Conservation (phyloP, 805 yeast genomes). For the Saccharomycopsis guyanensis region DNA sequence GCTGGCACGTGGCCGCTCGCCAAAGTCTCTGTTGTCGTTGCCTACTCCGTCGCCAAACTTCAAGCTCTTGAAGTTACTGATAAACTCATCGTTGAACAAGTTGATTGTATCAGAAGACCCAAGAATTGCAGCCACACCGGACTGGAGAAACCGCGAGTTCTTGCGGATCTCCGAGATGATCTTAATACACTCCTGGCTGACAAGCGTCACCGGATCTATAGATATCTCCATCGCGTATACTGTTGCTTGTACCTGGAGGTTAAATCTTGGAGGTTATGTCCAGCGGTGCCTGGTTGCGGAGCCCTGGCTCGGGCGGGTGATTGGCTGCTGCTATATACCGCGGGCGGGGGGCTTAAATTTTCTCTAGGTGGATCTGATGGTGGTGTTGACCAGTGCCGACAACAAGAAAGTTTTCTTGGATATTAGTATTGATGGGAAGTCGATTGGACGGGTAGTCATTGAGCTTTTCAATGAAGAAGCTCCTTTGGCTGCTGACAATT, state of each 20-base stretch:
- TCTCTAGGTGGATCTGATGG: slow-evolving; percentile 6
- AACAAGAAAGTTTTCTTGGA: slow-evolving; percentile 39
- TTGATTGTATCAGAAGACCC: slow-evolving; percentile 56
- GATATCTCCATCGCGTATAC: slow-evolving; percentile 26
- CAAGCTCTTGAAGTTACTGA: slow-evolving; percentile 29
- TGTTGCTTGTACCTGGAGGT: neutral
- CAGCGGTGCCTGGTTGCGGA: neutral
- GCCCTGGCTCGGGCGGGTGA: neutral
- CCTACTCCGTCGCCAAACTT: slow-evolving; percentile 5
- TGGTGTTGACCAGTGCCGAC: slow-evolving; percentile 6
- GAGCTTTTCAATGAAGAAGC: slow-evolving; percentile 44
- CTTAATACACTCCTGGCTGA: slow-evolving; percentile 81
- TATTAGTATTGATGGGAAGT: slow-evolving; percentile 35
- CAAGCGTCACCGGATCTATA: slow-evolving; percentile 72
- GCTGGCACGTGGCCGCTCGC: slow-evolving; percentile 3
- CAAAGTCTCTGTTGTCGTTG: neutral
- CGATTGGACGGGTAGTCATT: slow-evolving; percentile 53
- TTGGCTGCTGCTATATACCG: too few relatives aligned
- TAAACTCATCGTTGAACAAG: slow-evolving; percentile 34
- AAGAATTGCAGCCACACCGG: slow-evolving; percentile 79
- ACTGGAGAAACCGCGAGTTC: slow-evolving; percentile 64
- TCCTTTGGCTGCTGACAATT: slow-evolving; percentile 49
- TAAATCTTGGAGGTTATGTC: neutral
- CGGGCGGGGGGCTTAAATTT: too few relatives aligned
- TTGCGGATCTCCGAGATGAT: slow-evolving; percentile 88